Evolutionary conservation across 805 yeast genomes (phyloP).

Genomic region (Grigorovia transvaalensis): DNA sequence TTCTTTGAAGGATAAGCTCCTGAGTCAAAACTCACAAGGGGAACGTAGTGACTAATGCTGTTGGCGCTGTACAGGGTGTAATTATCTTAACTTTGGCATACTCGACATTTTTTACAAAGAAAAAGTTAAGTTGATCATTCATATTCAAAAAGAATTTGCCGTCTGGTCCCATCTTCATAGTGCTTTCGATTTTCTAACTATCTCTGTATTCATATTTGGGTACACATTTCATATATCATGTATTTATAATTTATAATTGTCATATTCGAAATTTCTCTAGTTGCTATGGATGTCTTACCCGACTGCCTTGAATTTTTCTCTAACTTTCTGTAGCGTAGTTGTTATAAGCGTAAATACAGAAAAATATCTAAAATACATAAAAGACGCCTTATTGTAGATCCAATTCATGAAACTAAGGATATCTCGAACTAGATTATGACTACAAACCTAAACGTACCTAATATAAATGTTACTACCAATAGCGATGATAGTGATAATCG

Average conservation of each 20-base stretch:
- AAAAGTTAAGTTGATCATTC: not conserved
- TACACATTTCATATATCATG: not conserved
- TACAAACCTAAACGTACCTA: not conserved
- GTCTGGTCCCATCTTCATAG: not conserved
- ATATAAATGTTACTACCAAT: not conserved
- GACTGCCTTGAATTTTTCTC: not conserved
- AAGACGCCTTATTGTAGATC: not conserved
- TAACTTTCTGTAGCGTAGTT: not conserved
- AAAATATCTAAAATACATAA: no score
- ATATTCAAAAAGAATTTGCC: not conserved
- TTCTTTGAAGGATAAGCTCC: constrained; percentile 14
- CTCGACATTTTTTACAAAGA: not conserved
- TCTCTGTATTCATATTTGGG: not conserved
- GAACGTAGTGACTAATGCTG: not conserved
- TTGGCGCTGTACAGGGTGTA: not conserved
- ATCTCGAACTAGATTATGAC: not conserved
- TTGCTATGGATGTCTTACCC: not conserved
- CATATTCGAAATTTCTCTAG: not conserved
- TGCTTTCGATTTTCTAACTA: not conserved
- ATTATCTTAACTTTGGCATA: no score
- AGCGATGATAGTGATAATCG: not conserved
- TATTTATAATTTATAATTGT: not conserved
- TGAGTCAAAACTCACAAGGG: not conserved
- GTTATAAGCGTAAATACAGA: not conserved
- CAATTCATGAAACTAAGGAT: not conserved